Evolutionary conservation across 2,329 filamentous ascomycete genomes (phyloP), one percentile per base, ranked within the genome.

Genomic region (Huntiella bhutanensis): DNA sequence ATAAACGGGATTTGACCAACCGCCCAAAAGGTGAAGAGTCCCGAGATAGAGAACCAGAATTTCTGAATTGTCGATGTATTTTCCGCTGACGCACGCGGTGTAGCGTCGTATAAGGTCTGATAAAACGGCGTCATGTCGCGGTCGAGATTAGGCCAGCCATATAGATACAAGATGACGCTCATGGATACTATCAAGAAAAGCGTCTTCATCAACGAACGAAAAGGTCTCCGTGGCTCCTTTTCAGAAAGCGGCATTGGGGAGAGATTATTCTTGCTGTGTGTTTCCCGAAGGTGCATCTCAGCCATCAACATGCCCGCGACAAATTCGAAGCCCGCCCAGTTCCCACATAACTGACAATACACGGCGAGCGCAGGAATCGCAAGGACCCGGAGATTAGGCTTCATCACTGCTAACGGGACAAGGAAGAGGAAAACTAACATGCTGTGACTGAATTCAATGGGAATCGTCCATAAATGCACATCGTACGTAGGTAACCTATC

Each of bases 381-480:
- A 16, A 63, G 50, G 28, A 69, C 59, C 15, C 73, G 62, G 39
- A 65, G 53, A 8, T 59, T 51, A 2, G 59, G 62, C 34, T 62
- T 62, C 32, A 73, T 55, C 19, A 67, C 61, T 4, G 68, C 67
- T 7, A 68, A 64, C 15, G 64, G 71, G 3, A 74, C 49, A 16
- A 74, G 57, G 10, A 64, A 62, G 5, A 75, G 57, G 56, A 76
- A 77, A 7, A 77, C 62, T 49, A 71, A 63, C 55, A 77, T 65
- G 2, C 70, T 74, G 55, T 68, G 71, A 49, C 69, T 64, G 54
- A 73, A 75, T 55, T 77, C 73, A 41, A 75, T 65, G 2, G 73
- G 73, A 38, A 77, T 76, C 4, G 74, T 77, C 73, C 73, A 77
- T 17, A 77, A 58, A 51, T 77, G 73, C 19, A 71, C 64, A 53